phyloP scores from a whole-genome alignment of 345 rosid species.

The Acer yangbiense region DNA sequence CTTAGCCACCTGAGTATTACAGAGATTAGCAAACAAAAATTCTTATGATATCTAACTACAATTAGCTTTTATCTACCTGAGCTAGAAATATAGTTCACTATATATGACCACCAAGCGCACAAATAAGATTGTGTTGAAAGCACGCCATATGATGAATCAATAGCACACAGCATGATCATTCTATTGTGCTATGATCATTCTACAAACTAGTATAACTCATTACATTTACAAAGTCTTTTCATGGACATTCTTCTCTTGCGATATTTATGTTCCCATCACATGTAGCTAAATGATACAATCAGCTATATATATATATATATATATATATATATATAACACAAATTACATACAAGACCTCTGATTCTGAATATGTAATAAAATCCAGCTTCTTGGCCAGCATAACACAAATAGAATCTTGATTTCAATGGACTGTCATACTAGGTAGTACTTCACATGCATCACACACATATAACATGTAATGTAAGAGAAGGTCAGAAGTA shows the following conservation, averaged over 20 bases:
- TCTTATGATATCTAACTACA: slow-evolving; percentile 4
- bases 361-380: background rate
- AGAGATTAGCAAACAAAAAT: slow-evolving; percentile 15
- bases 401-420: too few relatives aligned
- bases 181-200: background rate
- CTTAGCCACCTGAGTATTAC: slow-evolving; percentile 62
- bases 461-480: background rate
- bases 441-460: background rate
- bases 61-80: background rate
- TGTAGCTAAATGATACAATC: background rate
- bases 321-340: background rate
- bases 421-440: background rate
- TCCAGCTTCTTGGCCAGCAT: background rate
- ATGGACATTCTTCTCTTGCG: background rate
- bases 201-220: background rate
- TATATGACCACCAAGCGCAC: background rate
- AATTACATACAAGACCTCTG: background rate
- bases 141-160: background rate
- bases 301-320: too few relatives aligned
- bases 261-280: background rate
- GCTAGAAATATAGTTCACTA: background rate
- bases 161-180: background rate
- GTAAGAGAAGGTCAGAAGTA: background rate
- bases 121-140: background rate
- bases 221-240: background rate